These are phyloP conservation scores for Metarhizium anisopliae DNA, from an alignment of 2,329 filamentous ascomycete genomes.

Conservation along the genomic window DNA sequence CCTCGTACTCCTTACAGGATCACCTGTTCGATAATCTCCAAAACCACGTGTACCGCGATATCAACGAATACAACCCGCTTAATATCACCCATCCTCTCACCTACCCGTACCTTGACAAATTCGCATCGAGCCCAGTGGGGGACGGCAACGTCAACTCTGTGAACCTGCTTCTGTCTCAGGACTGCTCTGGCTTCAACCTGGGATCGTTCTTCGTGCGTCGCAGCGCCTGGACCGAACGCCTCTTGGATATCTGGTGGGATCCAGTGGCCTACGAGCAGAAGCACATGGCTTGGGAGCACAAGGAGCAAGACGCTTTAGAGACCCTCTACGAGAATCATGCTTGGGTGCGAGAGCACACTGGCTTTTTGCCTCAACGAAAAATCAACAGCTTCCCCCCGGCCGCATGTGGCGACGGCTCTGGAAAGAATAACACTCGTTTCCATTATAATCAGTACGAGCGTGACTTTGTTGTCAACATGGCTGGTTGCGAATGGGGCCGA, in stretches of 20 bases:
- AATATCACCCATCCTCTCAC: constrained; percentile 82
- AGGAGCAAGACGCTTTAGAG: constrained; percentile 92
- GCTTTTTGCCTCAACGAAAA: constrained; percentile 81
- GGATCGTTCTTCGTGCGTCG: constrained; percentile 89
- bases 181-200: constrained; percentile 92
- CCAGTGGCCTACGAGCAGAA: constrained; percentile 95
- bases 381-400: constrained; percentile 92
- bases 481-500: constrained; percentile 90
- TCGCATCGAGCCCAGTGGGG: constrained; percentile 62
- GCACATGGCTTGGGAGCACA: constrained; percentile 98
- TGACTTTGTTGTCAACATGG: constrained; percentile 97
- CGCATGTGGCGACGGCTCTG: constrained; percentile 65
- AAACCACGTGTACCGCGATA: constrained; percentile 78
- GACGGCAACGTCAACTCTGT: constrained; percentile 72
- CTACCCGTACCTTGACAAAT: constrained; percentile 65
- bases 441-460: constrained; percentile 81
- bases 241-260: constrained; percentile 98
- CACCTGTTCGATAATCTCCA: constrained; percentile 81
- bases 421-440: constrained; percentile 60
- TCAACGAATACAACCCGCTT: constrained; percentile 91
- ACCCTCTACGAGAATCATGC: constrained; percentile 86
- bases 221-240: constrained; percentile 78
- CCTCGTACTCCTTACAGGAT: constrained; percentile 75
- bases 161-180: constrained; percentile 82
- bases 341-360: constrained; percentile 83